These are phyloP conservation scores for Globisporangium cylindrosporum DNA, from an alignment of 352 stramenopile species.

Conservation along the genomic window DNA sequence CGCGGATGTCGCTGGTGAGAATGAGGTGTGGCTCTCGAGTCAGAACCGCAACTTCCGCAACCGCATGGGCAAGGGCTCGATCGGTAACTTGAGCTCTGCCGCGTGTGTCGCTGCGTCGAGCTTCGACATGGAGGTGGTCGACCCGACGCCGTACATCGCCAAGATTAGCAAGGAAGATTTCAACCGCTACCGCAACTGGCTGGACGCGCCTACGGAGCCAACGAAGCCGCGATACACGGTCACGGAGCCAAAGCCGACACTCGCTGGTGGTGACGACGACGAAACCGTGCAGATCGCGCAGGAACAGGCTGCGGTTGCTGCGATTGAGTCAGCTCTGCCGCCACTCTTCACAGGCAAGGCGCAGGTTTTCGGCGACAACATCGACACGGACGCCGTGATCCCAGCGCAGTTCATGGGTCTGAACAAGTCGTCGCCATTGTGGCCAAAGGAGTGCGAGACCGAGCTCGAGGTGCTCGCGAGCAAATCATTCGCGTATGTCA, in stretches of 20 bases:
- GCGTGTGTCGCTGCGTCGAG: constrained; percentile 70
- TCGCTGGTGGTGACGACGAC: constrained; percentile 23
- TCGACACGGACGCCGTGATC: constrained; percentile 81
- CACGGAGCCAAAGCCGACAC: constrained; percentile 39
- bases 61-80: constrained; percentile 80
- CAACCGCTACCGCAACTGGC: constrained; percentile 76
- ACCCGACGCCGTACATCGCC: constrained; percentile 60
- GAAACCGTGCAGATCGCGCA: constrained; percentile 41
- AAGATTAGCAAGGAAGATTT: constrained; percentile 74
- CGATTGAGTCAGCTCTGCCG: constrained; percentile 50
- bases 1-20: constrained; percentile 67
- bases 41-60: constrained; percentile 88
- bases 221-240: constrained; percentile 38
- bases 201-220: constrained; percentile 31
- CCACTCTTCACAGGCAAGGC: constrained; percentile 63
- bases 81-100: constrained; percentile 71
- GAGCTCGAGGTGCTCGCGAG: constrained; percentile 74
- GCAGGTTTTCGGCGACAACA: constrained; percentile 76
- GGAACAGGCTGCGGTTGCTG: constrained; percentile 54
- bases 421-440: constrained; percentile 77
- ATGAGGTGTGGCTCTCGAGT: constrained; percentile 77
- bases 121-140: constrained; percentile 74
- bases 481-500: constrained; percentile 82
- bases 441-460: constrained; percentile 72
- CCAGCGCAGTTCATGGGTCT: constrained; percentile 82